Evolutionary conservation across 257 asterid genomes (phyloP).

Genomic region (Henckelia pumila): DNA sequence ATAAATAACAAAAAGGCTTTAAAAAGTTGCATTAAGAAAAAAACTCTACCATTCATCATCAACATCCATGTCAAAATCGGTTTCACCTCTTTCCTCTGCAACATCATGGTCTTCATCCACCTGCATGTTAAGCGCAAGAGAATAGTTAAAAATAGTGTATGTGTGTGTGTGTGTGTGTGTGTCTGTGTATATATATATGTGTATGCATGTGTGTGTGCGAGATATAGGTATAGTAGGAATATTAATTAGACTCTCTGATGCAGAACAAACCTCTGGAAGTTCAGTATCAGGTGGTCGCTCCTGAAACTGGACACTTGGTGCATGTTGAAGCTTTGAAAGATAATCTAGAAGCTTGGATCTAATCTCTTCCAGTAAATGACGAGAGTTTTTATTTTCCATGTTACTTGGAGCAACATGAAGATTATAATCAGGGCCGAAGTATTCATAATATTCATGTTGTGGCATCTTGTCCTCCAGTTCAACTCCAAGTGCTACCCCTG

Average conservation of each 20-base stretch:
- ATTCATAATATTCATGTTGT: constrained; percentile 61
- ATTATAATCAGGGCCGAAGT: constrained; percentile 62
- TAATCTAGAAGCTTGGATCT: constrained; percentile 60
- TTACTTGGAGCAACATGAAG: constrained; percentile 70
- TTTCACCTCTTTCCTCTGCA: constrained; percentile 47
- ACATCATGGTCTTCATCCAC: constrained; percentile 49
- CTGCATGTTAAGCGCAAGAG: constrained; percentile 28
- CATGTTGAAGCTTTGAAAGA: constrained; percentile 63
- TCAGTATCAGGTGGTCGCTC: constrained; percentile 66
- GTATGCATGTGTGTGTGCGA: no score
- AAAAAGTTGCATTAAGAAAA: neutral
- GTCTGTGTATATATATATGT: no score
- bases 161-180: no score
- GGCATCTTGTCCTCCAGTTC: constrained; percentile 71
- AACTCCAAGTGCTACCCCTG: constrained; percentile 65
- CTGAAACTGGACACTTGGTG: constrained; percentile 69
- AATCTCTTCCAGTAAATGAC: constrained; percentile 52
- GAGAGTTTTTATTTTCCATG: constrained; percentile 66
- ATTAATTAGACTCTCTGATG: constrained; percentile 22
- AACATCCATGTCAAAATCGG: constrained; percentile 50
- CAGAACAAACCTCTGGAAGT: constrained; percentile 51
- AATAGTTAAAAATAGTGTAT: neutral
- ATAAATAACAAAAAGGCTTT: neutral
- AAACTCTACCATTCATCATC: constrained; percentile 44
- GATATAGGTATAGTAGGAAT: neutral